Conservation (phyloP, 2,329 filamentous ascomycete genomes). For the Aspergillus glaucus region DNA sequence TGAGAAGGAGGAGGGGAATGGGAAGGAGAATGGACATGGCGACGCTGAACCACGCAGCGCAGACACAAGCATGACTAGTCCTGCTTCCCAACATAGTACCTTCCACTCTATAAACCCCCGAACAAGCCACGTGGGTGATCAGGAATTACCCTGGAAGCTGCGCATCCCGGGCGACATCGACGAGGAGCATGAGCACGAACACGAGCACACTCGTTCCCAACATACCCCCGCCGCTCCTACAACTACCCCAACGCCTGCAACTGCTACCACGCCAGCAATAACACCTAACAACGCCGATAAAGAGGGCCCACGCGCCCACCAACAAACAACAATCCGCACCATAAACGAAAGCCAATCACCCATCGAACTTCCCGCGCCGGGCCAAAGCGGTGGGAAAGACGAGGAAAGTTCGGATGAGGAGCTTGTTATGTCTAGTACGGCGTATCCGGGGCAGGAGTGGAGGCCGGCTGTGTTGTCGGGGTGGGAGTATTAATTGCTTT, state of each 20-base stretch:
- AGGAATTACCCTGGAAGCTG: conserved; percentile 33
- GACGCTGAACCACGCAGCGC: not conserved
- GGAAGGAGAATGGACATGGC: not conserved
- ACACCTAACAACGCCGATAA: too few species aligned
- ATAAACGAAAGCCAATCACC: conserved; percentile 21
- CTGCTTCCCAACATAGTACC: conserved; percentile 25
- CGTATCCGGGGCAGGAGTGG: conserved; percentile 46
- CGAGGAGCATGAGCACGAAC: conserved; percentile 1
- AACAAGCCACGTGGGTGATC: conserved; percentile 27
- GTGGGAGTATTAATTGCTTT: conserved; percentile 8
- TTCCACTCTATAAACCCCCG: conserved; percentile 25
- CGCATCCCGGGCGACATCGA: conserved; percentile 23
- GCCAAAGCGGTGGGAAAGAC: not conserved
- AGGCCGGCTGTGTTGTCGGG: conserved; percentile 23
- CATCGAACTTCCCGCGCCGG: conserved; percentile 25
- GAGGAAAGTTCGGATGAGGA: conserved; percentile 39
- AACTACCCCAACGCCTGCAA: not conserved
- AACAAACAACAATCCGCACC: conserved; percentile 13
- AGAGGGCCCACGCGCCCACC: conserved; percentile 11
- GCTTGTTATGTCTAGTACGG: conserved; percentile 43
- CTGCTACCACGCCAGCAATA: not conserved
- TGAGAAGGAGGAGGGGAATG: too few species aligned
- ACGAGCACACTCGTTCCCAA: too few species aligned
- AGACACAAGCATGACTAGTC: conserved; percentile 1
- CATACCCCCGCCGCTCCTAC: conserved; percentile 1